Evolutionary conservation across 2,329 filamentous ascomycete species (phyloP).

Genomic region (Aspergillus quadrilineatus): DNA sequence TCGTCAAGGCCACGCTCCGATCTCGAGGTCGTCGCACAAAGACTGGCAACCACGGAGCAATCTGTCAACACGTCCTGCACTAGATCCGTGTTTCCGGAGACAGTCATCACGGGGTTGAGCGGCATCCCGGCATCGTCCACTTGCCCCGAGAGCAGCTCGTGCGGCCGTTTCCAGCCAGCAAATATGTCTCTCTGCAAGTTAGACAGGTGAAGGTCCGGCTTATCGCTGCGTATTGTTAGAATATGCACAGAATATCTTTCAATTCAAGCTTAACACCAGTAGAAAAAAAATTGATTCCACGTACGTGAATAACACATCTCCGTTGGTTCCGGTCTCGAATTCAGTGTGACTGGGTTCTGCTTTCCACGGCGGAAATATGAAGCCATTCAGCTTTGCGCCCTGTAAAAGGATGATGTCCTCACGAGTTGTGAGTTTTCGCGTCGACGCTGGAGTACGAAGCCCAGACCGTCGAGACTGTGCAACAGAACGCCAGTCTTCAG

Average conservation of each 20-base stretch:
- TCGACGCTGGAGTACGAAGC: constrained; percentile 52
- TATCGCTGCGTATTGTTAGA: constrained; percentile 57
- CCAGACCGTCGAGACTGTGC: constrained; percentile 25
- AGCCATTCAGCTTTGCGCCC: constrained; percentile 77
- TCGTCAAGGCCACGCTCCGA: constrained; percentile 67
- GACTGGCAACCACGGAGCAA: constrained; percentile 93
- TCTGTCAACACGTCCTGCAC: constrained; percentile 96
- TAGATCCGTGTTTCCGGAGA: constrained; percentile 67
- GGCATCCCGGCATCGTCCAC: constrained; percentile 25
- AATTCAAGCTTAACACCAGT: neutral
- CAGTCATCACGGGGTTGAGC: constrained; percentile 55
- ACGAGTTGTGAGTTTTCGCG: constrained; percentile 61
- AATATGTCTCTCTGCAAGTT: constrained; percentile 72
- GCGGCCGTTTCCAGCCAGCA: constrained; percentile 76
- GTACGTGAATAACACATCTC: constrained; percentile 63
- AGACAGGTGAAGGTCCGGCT: constrained; percentile 69
- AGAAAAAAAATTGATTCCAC: constrained; percentile 23
- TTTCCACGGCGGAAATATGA: constrained; percentile 84
- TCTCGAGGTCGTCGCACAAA: constrained; percentile 76
- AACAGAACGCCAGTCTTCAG: constrained; percentile 32
- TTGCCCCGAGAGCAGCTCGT: constrained; percentile 59
- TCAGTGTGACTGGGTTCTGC: constrained; percentile 58
- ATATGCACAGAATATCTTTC: constrained; percentile 15
- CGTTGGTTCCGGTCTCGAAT: constrained; percentile 57
- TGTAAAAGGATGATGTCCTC: constrained; percentile 76